These are phyloP conservation scores for Irpex rosettiformis DNA, from an alignment of 1,284 basidiomycete genomes.

Conservation along the genomic window DNA sequence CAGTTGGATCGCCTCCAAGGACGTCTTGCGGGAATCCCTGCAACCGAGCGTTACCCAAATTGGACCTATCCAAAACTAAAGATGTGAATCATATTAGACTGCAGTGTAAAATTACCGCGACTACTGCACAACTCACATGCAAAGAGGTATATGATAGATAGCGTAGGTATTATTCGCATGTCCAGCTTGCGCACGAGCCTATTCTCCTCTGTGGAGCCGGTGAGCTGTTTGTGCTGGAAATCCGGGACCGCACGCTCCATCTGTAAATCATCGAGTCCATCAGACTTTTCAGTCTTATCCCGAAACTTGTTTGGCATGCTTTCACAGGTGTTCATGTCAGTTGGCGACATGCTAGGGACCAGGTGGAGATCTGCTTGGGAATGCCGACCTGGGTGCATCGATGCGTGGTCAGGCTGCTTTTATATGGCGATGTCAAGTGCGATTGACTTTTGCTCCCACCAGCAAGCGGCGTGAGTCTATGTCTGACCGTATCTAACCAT, in stretches of 20 bases:
- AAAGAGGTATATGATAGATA: slow-evolving; percentile 70
- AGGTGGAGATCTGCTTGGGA: slow-evolving; percentile 11
- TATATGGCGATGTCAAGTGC: background rate
- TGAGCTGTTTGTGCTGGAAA: background rate
- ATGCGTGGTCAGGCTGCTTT: background rate
- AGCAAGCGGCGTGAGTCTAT: too few species aligned
- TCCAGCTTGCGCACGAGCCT: slow-evolving; percentile 65
- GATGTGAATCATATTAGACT: background rate
- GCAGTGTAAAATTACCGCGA: background rate
- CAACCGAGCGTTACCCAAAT: slow-evolving; percentile 73
- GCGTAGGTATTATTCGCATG: slow-evolving; percentile 61
- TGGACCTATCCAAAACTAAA: slow-evolving; percentile 68
- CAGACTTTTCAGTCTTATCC: too few species aligned
- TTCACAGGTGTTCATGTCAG: too few species aligned
- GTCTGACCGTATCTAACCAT: too few species aligned
- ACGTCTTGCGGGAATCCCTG: slow-evolving; percentile 64
- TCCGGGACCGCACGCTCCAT: background rate
- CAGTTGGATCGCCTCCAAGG: slow-evolving; percentile 64
- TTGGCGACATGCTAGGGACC: too few species aligned
- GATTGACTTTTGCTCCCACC: too few species aligned
- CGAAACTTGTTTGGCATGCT: too few species aligned
- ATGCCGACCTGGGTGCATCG: background rate
- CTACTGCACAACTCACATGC: slow-evolving; percentile 48
- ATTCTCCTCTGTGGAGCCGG: slow-evolving; percentile 41
- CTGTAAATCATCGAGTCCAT: background rate